A percentile compares a stretch with the other conserved stretches of the same genome.
These are phyloP conservation scores for Basidiobolus meristosporus DNA, from an alignment of 371 early-diverging fungal species.

Conservation along the genomic window DNA sequence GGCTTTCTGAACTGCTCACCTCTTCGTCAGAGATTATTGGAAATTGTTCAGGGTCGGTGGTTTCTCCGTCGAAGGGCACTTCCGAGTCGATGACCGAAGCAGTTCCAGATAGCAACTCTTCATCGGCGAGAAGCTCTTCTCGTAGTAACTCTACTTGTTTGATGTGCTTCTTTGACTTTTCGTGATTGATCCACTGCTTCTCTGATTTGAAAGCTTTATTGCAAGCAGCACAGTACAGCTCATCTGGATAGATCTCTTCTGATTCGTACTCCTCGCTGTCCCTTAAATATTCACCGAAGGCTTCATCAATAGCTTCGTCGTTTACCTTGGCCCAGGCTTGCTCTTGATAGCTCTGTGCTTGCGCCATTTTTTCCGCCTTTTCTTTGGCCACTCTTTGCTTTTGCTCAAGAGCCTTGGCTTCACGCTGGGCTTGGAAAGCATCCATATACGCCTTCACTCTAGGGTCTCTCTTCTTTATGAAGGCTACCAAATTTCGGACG, in stretches of 20 bases:
- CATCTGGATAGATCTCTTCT: conserved; percentile 16
- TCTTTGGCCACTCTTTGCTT: conserved; percentile 25
- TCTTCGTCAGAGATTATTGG: not conserved
- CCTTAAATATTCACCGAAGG: conserved; percentile 13
- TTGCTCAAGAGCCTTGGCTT: conserved; percentile 24
- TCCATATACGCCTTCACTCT: conserved; percentile 33
- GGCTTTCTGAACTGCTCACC: not conserved
- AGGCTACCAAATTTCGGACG: conserved; percentile 31
- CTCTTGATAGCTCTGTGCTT: conserved; percentile 24
- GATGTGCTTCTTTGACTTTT: conserved; percentile 52
- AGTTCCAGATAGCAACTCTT: conserved; percentile 1
- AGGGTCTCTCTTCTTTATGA: conserved; percentile 61
- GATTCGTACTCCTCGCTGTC: conserved; percentile 13
- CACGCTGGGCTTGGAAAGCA: conserved; percentile 18
- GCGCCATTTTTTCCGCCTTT: conserved; percentile 22
- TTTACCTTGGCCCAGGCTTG: conserved; percentile 36
- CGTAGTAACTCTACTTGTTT: conserved; percentile 39
- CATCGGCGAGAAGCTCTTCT: conserved; percentile 31
- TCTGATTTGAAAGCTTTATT: conserved; percentile 56
- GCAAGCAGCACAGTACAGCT: conserved; percentile 64
- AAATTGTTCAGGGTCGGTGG: not conserved
- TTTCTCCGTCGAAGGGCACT: not conserved
- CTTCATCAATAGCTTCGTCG: conserved; percentile 8
- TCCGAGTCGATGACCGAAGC: too few relatives aligned
- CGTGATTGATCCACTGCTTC: conserved; percentile 55